Evolutionary conservation across 257 asterid species (phyloP), one percentile per base, ranked within the genome.

Genomic region (Galeopsis tetrahit): DNA sequence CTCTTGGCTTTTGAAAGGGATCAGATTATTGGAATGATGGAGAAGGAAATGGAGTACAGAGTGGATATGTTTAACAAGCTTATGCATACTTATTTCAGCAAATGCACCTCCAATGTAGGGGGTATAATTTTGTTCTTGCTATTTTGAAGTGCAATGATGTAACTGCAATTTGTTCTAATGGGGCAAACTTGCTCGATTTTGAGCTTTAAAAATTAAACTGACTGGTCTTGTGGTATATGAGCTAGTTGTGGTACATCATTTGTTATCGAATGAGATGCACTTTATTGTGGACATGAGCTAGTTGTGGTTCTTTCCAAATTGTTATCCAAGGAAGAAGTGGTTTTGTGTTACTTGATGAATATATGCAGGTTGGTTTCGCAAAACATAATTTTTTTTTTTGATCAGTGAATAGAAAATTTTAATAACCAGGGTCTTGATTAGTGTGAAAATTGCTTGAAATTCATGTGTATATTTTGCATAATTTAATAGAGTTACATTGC

Each of bases 1-100:
- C 73, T 10, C 56, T 65, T 74, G 78, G 78, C 77, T 38, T 39
- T 75, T 58, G 89, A 86, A 55, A 87, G 60, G 69, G 94, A 90
- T 57, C 92, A 87, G 96, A 76, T 90, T 48, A 82, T 85, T 73
- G 84, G 83, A 14, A 82, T 83, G 83, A 89, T 88, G 55, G 96
- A 86, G 85, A 88, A 85, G 77, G 95, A 90, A 79, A 90, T 88
- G 96, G 96, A 88, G 58, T 88, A 90, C 35, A 82, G 90, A 63
- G 95, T 86, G 62, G 96, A 90, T 33, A 74, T 71, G 85, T 89
- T 89, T 75, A 89, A 84, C 90, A 87, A 85, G 87, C 87, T 87
- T 48, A 85, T 90, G 2, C 88, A 85, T 6, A 85, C 90, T 13
- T 87, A 90, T 73, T 87, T 85, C 83, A 74, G 61, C 33, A 87